Evolutionary conservation across 164 flowering plant genomes (phyloP).

Genomic region (Stephania cephalantha): DNA sequence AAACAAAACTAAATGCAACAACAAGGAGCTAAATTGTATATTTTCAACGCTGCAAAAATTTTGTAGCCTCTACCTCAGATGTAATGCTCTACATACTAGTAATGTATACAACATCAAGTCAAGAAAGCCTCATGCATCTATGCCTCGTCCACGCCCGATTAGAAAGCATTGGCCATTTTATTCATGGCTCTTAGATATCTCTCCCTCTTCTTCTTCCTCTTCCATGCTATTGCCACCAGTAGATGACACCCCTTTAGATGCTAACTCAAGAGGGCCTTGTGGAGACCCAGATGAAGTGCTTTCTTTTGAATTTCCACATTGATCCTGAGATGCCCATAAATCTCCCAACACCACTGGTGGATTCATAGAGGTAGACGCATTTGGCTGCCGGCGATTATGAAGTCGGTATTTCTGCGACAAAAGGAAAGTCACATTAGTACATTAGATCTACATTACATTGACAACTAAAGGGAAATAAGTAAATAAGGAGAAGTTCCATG

Average conservation of each 20-base stretch:
- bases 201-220: background rate
- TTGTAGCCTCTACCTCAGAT: background rate
- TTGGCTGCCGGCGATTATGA: background rate
- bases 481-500: background rate
- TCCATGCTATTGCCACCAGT: slow-evolving; percentile 2
- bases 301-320: background rate
- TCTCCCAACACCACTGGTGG: background rate
- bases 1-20: background rate
- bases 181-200: background rate
- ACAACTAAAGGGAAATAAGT: background rate
- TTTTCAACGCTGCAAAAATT: background rate
- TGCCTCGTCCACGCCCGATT: background rate
- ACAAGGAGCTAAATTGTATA: background rate
- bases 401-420: background rate
- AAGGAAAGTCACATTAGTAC: background rate
- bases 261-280: background rate
- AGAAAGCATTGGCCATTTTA: background rate
- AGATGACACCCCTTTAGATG: slow-evolving; percentile 1
- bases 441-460: background rate
- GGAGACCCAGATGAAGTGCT: background rate
- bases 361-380: background rate
- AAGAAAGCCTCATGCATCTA: background rate
- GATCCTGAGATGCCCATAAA: background rate
- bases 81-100: background rate
- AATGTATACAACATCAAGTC: background rate